phyloP scores from a whole-genome alignment of 2,329 filamentous ascomycete species.

The Pseudocercospora musae region DNA sequence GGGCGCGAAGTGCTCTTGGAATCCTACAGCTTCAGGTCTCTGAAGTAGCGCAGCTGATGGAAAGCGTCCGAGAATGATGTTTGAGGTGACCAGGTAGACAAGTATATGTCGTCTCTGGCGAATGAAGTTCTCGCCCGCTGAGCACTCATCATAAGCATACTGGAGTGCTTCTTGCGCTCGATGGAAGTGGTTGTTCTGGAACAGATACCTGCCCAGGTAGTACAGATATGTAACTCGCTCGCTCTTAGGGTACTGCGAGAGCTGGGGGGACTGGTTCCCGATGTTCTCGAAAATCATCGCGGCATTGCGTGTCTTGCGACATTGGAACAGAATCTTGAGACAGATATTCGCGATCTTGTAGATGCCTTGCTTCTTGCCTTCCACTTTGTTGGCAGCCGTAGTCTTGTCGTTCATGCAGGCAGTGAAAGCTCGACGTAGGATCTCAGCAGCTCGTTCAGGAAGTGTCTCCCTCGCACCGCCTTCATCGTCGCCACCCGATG shows the following conservation, averaged over 20 bases:
- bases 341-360: conserved; percentile 92
- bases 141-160: conserved; percentile 75
- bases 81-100: conserved; percentile 76
- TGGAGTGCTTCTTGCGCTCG: conserved; percentile 73
- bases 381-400: conserved; percentile 59
- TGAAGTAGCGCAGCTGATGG: conserved; percentile 65
- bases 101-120: conserved; percentile 77
- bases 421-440: conserved; percentile 85
- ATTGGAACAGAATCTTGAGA: conserved; percentile 83
- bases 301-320: conserved; percentile 76
- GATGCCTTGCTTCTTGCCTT: conserved; percentile 82
- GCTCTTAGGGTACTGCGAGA: conserved; percentile 76
- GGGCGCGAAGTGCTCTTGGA: conserved; percentile 67
- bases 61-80: conserved; percentile 80
- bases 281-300: conserved; percentile 90
- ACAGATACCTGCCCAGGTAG: conserved; percentile 87
- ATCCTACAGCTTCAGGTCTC: conserved; percentile 64
- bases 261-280: conserved; percentile 73
- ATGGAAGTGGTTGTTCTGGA: conserved; percentile 78
- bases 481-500: conserved; percentile 46
- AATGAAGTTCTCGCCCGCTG: conserved; percentile 43
- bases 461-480: conserved; percentile 72
- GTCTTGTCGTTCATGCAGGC: conserved; percentile 81
- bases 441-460: conserved; percentile 82
- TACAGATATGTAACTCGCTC: conserved; percentile 92